A percentile compares a stretch with the other conserved stretches of the same genome.
These are phyloP conservation scores for Thalassiosira ordinaria DNA, from an alignment of 352 stramenopile genomes.

Conservation along the genomic window DNA sequence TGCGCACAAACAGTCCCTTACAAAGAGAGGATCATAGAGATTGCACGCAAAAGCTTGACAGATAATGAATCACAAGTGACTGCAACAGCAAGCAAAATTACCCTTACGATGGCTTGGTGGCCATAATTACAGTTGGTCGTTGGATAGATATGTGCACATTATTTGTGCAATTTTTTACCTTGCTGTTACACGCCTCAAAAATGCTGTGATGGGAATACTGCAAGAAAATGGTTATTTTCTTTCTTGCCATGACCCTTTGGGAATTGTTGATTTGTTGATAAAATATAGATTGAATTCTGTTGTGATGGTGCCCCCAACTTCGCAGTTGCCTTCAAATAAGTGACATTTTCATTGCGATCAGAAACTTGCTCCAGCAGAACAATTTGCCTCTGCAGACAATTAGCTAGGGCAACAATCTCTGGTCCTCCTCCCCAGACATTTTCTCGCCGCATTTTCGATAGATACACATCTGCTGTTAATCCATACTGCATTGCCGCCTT, in stretches of 20 bases:
- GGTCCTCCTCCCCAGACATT: constrained; percentile 86
- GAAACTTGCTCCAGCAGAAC: constrained; percentile 55
- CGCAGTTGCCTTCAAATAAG: constrained; percentile 28
- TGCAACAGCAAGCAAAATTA: constrained; percentile 68
- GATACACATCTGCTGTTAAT: constrained; percentile 72
- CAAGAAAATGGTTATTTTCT: constrained; percentile 45
- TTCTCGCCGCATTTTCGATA: constrained; percentile 76
- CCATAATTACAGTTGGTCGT: no score
- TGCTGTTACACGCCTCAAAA: constrained; percentile 11
- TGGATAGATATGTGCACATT: no score
- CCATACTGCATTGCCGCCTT: constrained; percentile 68
- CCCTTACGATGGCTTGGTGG: constrained; percentile 73
- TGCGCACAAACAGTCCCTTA: constrained; percentile 52
- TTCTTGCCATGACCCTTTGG: constrained; percentile 6
- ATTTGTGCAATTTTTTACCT: no score
- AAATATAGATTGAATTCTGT: constrained; percentile 24
- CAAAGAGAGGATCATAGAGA: constrained; percentile 75
- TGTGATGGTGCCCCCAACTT: constrained; percentile 8
- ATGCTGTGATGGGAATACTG: constrained; percentile 20
- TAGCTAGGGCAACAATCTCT: constrained; percentile 87
- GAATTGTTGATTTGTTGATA: constrained; percentile 38
- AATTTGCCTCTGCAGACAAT: constrained; percentile 84
- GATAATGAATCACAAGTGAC: constrained; percentile 79
- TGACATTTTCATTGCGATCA: neutral
- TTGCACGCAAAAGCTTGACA: constrained; percentile 59